phyloP scores from a whole-genome alignment of 2,329 filamentous ascomycete species.

The Fusarium sp. region DNA sequence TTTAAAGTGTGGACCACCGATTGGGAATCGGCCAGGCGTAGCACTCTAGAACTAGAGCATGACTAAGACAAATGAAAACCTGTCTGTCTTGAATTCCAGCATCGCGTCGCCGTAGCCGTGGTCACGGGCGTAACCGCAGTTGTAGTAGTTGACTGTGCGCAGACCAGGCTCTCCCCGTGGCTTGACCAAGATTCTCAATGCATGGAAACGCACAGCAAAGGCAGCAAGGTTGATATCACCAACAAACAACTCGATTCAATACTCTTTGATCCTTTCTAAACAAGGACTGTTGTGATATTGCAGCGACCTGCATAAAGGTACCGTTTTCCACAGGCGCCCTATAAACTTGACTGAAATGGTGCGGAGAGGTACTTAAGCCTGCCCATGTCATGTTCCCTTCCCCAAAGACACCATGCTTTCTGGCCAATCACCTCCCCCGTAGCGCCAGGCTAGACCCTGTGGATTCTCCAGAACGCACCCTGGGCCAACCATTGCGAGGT shows the following conservation, averaged over 20 bases:
- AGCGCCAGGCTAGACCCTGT: constrained; percentile 27
- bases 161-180: constrained; percentile 8
- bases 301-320: constrained; percentile 29
- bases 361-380: constrained; percentile 30
- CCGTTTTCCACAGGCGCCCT: not conserved
- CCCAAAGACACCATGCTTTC: constrained; percentile 11
- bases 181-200: constrained; percentile 3
- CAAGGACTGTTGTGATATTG: constrained; percentile 19
- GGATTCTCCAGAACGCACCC: constrained; percentile 10
- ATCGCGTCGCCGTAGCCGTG: constrained; percentile 18
- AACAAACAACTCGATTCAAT: not conserved
- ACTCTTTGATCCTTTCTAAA: not conserved
- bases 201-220: not conserved
- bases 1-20: constrained; percentile 9
- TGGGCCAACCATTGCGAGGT: constrained; percentile 9
- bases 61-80: constrained; percentile 10
- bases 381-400: constrained; percentile 37
- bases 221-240: constrained; percentile 7
- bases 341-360: constrained; percentile 13
- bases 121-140: constrained; percentile 26
- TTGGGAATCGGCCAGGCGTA: constrained; percentile 22
- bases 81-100: constrained; percentile 24
- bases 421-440: not conserved
- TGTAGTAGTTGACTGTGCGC: constrained; percentile 4
- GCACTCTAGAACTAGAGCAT: constrained; percentile 6